Percentiles rank a stretch among this genome's conserved stretches.
Evolutionary conservation across 495 filamentous ascomycete species (phyloP).

Genomic region (Cairneyella variabilis): DNA sequence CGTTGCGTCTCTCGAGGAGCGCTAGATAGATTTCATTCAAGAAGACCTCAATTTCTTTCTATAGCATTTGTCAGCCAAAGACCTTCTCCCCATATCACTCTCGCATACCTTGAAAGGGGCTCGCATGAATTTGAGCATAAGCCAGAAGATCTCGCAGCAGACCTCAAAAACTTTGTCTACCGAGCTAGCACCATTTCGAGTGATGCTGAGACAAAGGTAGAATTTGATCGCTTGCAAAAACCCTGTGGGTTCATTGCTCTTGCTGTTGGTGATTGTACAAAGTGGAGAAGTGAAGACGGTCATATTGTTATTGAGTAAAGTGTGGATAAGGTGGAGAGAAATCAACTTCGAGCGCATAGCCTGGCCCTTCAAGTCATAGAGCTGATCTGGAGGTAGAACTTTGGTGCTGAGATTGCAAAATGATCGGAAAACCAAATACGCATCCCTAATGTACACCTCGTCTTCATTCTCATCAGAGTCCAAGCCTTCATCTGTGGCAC

Average conservation of each 20-base stretch:
- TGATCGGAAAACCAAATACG: slow-evolving; percentile 93
- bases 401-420: slow-evolving; percentile 98
- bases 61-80: slow-evolving; percentile 7
- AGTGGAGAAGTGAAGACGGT: slow-evolving; percentile 82
- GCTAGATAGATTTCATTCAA: slow-evolving; percentile 96
- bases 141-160: slow-evolving; percentile 95
- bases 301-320: slow-evolving; percentile 87
- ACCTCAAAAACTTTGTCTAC: slow-evolving; percentile 91
- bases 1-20: slow-evolving; percentile 82
- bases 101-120: slow-evolving; percentile 79
- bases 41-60: slow-evolving; percentile 98
- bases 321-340: slow-evolving; percentile 90
- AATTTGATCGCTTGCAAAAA: slow-evolving; percentile 96
- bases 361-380: slow-evolving; percentile 86
- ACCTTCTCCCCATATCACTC: background rate
- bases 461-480: slow-evolving; percentile 84
- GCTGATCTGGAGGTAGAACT: slow-evolving; percentile 78
- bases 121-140: slow-evolving; percentile 91
- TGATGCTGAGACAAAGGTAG: slow-evolving; percentile 90
- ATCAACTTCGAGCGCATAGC: slow-evolving; percentile 97
- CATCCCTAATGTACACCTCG: slow-evolving; percentile 93
- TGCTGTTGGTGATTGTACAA: slow-evolving; percentile 84
- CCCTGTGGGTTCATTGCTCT: slow-evolving; percentile 75
- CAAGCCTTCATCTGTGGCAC: slow-evolving; percentile 41
- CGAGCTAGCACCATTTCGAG: slow-evolving; percentile 89